Evolutionary conservation across 1,284 basidiomycete species (phyloP), one percentile per base, ranked within the genome.

Genomic region (Porogramme epimiltina): DNA sequence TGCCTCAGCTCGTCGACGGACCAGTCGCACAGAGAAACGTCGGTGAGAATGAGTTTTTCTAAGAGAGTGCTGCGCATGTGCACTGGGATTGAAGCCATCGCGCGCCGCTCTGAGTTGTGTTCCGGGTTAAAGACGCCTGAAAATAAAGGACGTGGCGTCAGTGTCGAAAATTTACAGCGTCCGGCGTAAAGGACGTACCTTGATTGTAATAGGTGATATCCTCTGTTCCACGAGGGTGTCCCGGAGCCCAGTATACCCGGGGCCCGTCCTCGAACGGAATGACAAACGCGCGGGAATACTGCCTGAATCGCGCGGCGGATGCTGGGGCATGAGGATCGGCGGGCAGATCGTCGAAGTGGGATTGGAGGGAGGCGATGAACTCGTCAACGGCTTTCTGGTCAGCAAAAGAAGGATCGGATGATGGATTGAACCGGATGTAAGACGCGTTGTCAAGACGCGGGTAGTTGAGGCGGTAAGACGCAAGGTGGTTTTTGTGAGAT

Each of bases 181-280:
- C 9, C 9, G 28, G 28, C 28, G 19, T 36, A n/a, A 15, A 22
- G 3, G 20, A n/a, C 31, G 24, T n/a, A 45, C 44, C 44, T 33
- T 45, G 44, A 16, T 45, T 45, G 44, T 45, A 45, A 34, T 45
- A 45, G 5, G 44, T 45, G 33, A 45, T 45, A 16, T 45, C 44
- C 19, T 37, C 11, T 25, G 33, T 34, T 15, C 37, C 44, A 16
- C 33, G 18, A 19, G 24, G 9, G 34, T 45, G 44, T 9, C 44
- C 44, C 8, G 44, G 44, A 23, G 44, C 28, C 44, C 44, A 45
- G 34, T 45, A 45, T 13, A 45, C 44, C 11, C 44, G 31, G 5
- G 44, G 44, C 33, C 24, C 37, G 33, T 45, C 44, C 22, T 45
- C 44, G 33, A 45, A 45, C 4, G 44, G 44, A 19, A 45, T n/a